A percentile compares a stretch with the other conserved stretches of the same genome.
Conservation (phyloP, 768 basidiomycete genomes). For the Termitomyces sp. region DNA sequence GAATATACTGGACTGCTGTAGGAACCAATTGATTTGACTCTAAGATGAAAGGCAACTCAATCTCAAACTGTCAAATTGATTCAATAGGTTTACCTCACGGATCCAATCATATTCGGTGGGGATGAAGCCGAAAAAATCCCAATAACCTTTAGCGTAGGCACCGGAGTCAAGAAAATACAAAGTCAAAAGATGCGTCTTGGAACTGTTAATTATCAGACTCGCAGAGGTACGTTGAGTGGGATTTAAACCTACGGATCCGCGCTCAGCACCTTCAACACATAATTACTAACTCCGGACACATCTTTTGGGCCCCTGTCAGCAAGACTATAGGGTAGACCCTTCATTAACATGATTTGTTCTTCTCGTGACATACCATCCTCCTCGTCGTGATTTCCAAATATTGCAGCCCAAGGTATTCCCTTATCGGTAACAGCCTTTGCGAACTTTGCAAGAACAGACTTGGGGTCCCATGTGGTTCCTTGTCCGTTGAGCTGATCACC, state of each 20-base stretch:
- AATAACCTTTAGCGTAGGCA: conserved; percentile 56
- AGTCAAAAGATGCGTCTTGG: conserved; percentile 83
- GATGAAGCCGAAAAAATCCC: conserved; percentile 58
- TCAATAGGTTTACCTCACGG: conserved; percentile 41
- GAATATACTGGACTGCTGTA: conserved; percentile 61
- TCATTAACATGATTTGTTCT: conserved; percentile 66
- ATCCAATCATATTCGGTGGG: conserved; percentile 85
- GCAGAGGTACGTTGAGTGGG: background rate
- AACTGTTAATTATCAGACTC: conserved; percentile 34
- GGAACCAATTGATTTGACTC: conserved; percentile 89
- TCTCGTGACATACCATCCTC: conserved; percentile 60
- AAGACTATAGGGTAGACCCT: conserved; percentile 79
- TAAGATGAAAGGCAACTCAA: conserved; percentile 17
- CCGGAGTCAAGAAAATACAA: conserved; percentile 92
- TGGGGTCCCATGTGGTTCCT: conserved; percentile 82
- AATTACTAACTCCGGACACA: conserved; percentile 90
- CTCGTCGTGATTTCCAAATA: conserved; percentile 95
- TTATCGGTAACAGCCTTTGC: conserved; percentile 68
- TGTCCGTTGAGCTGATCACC: conserved; percentile 96
- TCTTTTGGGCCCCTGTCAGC: conserved; percentile 76
- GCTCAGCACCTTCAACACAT: conserved; percentile 78
- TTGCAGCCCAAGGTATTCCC: conserved; percentile 81
- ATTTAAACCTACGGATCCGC: conserved; percentile 65
- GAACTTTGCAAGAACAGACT: conserved; percentile 87
- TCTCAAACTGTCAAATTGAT: background rate